Evolutionary conservation across 805 yeast genomes (phyloP), one percentile per base, ranked within the genome.

Genomic region (Candida rishiriensis): DNA sequence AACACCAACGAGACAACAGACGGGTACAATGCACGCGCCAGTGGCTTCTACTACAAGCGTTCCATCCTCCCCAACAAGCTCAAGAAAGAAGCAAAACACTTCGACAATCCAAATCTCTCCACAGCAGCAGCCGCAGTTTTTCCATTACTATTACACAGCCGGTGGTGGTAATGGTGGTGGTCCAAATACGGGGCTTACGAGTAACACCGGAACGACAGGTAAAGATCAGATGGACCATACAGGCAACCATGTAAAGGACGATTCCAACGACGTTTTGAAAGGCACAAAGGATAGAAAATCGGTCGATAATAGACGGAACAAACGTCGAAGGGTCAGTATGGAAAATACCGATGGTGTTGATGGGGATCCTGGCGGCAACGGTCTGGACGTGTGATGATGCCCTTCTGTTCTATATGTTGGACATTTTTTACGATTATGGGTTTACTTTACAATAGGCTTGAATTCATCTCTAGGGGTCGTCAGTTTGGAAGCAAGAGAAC

Each of bases 231-330:
- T 21, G 26, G 26, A 21, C 7, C 4, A 7, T 21, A 21, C 7
- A 7, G 26, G 7, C 7, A 21, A 7, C 7, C 4, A 21, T 21
- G 26, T 21, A 21, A 4, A 4, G 7, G 26, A 21, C 7, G 26
- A 21, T 21, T 21, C 26, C 26, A 21, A 21, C 26, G 26, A 21
- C 7, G 26, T 21, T 21, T 21, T 21, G 26, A 21, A 21, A 21
- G 26, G 26, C 26, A 21, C 26, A 4, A 21, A 21, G 26, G 26
- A 21, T 21, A 21, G 26, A 7, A 21, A 21, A 21, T 53, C 56
- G 7, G 39, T 44, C 14, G 56, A 55, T 37, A 55, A 55, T 36
- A 35, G 59, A 26, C 36, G 57, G 16, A 53, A 48, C 38, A 55
- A 53, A 40, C 51, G 49, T 31, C 50, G 44, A 41, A 43, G 40